A percentile compares a stretch with the other conserved stretches of the same genome.
phyloP scores from a whole-genome alignment of 768 basidiomycete genomes.

The Russula lepida region DNA sequence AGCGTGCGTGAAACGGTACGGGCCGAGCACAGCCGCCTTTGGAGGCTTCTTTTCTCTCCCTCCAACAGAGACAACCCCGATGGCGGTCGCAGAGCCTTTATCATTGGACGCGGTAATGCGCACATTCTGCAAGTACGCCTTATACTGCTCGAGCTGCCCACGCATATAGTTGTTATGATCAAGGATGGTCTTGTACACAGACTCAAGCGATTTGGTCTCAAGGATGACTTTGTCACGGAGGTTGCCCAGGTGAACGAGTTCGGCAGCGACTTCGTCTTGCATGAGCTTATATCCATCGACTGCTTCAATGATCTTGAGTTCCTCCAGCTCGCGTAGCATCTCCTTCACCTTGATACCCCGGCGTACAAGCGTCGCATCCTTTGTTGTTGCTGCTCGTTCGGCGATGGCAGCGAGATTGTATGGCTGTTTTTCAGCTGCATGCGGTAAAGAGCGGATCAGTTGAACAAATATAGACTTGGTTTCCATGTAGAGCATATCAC shows the following conservation, averaged over 20 bases:
- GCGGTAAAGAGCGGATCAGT: conserved; percentile 89
- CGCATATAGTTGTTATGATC: conserved; percentile 98
- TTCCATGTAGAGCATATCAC: conserved; percentile 99
- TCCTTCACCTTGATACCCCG: conserved; percentile 99
- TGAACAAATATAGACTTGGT: conserved; percentile 99
- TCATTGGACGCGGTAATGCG: conserved; percentile 84
- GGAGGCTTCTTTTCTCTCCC: conserved; percentile 93
- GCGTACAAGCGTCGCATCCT: conserved; percentile 90
- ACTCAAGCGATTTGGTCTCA: conserved; percentile 88
- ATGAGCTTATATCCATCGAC: conserved; percentile 85
- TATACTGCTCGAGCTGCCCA: conserved; percentile 97
- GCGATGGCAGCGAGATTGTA: conserved; percentile 85
- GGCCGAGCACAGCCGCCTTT: conserved; percentile 83
- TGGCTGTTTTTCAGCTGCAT: conserved; percentile 73
- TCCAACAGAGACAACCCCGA: conserved; percentile 91
- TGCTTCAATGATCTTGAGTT: conserved; percentile 75
- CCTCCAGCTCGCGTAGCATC: conserved; percentile 94
- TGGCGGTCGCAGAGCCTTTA: conserved; percentile 78
- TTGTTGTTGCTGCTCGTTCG: conserved; percentile 93
- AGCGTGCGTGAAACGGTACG: conserved; percentile 95
- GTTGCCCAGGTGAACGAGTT: conserved; percentile 94
- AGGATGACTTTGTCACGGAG: conserved; percentile 89
- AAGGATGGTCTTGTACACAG: conserved; percentile 98
- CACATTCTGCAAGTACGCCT: conserved; percentile 97
- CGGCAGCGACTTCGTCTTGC: conserved; percentile 94